These are phyloP conservation scores for Paramarasmius palmivorus DNA, from an alignment of 1,284 basidiomycete species.

Conservation along the genomic window DNA sequence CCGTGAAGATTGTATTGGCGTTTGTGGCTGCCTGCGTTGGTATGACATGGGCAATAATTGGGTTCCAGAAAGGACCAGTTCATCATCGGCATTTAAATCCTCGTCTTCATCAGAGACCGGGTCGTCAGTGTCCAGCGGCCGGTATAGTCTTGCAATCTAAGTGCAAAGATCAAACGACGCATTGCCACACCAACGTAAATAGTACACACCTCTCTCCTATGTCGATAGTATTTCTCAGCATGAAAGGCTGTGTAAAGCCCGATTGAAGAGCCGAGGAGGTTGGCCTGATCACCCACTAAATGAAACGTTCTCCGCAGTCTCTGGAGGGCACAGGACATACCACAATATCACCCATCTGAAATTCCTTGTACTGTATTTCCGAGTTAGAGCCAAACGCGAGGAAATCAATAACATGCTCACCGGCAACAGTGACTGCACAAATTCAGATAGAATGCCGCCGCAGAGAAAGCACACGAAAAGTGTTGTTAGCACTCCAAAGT, in stretches of 20 bases:
- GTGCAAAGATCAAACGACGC: not conserved
- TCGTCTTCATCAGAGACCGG: slow-evolving; percentile 53
- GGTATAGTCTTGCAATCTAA: slow-evolving; percentile 75
- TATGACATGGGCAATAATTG: slow-evolving; percentile 45
- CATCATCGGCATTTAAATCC: slow-evolving; percentile 39
- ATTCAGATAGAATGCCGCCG: slow-evolving; percentile 83
- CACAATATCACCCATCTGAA: slow-evolving; percentile 76
- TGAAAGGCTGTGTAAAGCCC: slow-evolving; percentile 71
- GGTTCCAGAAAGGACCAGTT: slow-evolving; percentile 30
- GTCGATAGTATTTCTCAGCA: slow-evolving; percentile 72
- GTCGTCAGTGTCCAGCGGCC: slow-evolving; percentile 58
- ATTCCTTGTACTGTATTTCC: slow-evolving; percentile 65
- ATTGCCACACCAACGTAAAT: not conserved
- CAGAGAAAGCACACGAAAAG: slow-evolving; percentile 71
- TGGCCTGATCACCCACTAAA: slow-evolving; percentile 55
- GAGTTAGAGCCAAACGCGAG: slow-evolving; percentile 2
- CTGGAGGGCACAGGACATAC: slow-evolving; percentile 43
- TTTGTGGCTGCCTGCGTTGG: slow-evolving; percentile 17
- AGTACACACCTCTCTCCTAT: slow-evolving; percentile 64
- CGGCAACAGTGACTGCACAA: slow-evolving; percentile 82
- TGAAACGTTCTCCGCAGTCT: slow-evolving; percentile 7
- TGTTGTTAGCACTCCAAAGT: slow-evolving; percentile 70
- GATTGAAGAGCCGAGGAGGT: slow-evolving; percentile 74
- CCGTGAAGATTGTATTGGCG: slow-evolving; percentile 14
- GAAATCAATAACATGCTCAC: slow-evolving; percentile 39